Evolutionary conservation across 2,329 filamentous ascomycete species (phyloP), one percentile per base, ranked within the genome.

Genomic region (Pseudophaeomoniella oleicola): DNA sequence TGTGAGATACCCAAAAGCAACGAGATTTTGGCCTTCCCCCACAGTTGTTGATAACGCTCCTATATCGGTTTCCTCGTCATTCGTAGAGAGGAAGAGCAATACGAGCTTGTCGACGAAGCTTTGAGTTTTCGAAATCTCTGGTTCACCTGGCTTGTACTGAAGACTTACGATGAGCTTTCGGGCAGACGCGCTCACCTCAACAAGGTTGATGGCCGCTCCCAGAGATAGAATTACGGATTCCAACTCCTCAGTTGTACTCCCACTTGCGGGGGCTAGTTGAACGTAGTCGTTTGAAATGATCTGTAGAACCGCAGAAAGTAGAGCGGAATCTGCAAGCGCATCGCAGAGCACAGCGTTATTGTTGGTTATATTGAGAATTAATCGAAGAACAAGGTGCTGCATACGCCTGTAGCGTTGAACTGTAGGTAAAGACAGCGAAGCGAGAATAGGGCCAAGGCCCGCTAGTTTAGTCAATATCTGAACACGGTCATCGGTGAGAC

Each of bases 311-410:
- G 53, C 52, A 13, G 42, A 45, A 18, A 64, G 47, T 22, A 65
- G 46, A 22, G 53, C 49, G 4, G 52, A 42, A 2, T 49, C 56
- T 6, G 79, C 70, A 48, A 93, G 85, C 3, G 72, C 62, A 18
- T 73, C 69, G 30, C 82, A 85, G 10, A 83, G 75, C 11, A 66
- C 63, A 0, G 71, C 59, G 42, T 82, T 81, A 46, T 85, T 83
- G 60, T 94, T 94, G 5, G 86, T 90, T 35, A 87, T 69, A 49
- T 93, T 93, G 43, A 94, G 70, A 22, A 83, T 78, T 3, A 94
- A 67, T 39, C 82, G 75, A 33, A 88, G 62, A 17, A 74, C 59
- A 14, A 59, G 52, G 6, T 53, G 49, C 34, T 56, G 45, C 17
- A 57, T 48, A 36, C 52, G 47, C 18, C 38, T 46, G 11, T 34